Conservation (phyloP, 331 rosid species). For the Acacia pycnantha region DNA sequence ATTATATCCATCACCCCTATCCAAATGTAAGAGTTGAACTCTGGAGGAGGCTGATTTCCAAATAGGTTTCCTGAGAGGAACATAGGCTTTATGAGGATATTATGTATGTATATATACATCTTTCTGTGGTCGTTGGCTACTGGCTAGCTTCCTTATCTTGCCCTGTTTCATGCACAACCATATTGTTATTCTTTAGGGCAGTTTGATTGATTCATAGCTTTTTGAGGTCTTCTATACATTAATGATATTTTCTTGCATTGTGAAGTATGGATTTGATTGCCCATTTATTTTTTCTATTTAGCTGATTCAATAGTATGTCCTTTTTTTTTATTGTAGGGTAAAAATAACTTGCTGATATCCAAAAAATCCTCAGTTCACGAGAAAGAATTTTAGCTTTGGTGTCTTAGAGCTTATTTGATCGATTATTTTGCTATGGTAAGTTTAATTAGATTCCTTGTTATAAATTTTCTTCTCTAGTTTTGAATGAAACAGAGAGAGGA, state of each 20-base stretch:
- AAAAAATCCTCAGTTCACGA: not conserved
- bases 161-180: not conserved
- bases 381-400: slow-evolving; percentile 12
- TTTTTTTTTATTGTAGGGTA: not conserved
- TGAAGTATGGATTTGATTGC: not conserved
- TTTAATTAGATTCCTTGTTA: not conserved
- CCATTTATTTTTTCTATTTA: not conserved
- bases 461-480: not conserved
- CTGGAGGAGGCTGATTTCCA: not conserved
- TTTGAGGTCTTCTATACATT: not conserved
- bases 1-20: not conserved
- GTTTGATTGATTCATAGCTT: not conserved
- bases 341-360: not conserved
- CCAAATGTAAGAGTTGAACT: not conserved
- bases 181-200: not conserved
- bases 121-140: not conserved
- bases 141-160: not conserved
- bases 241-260: not conserved
- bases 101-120: too few species aligned
- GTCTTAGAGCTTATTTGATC: not conserved
- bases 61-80: not conserved
- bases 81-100: not conserved
- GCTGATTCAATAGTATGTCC: not conserved
- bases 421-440: slow-evolving; percentile 39
- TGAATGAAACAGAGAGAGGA: not conserved